Evolutionary conservation across 768 basidiomycete genomes (phyloP), one percentile per base, ranked within the genome.

Genomic region (Pholiota conissans): DNA sequence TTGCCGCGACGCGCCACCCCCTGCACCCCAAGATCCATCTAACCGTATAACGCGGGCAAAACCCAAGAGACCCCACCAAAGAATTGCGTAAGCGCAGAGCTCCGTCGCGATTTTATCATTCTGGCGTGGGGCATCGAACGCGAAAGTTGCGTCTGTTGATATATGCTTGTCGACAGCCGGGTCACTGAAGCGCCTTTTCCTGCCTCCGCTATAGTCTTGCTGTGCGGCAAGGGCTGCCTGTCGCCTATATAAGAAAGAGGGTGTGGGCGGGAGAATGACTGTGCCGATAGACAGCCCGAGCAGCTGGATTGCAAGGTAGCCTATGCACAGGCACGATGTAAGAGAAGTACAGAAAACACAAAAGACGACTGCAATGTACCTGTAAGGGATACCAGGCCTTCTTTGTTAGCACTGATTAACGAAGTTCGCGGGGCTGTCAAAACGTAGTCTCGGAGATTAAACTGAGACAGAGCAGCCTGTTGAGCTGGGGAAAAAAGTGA

Each of bases 291-390:
- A 86, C 18, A 95, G 74, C 7, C 95, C 96, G 22, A 97, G 78
- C 11, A 97, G 76, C 66, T 96, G 93, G 61, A 98, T 86, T 0
- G 95, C 82, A 16, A 98, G 79, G 71, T 98, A 98, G 3, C 97
- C 96, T 61, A 32, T 7, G 20, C 8, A 18, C 2, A 1, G n/a
- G 16, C 11, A 30, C n/a, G 22, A 14, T 22, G 20, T 20, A 1
- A 29, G 27, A 2, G 24, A 57, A 9, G 26, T 10, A 20, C 26
- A 6, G 35, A 28, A 13, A 35, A 35, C 5, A 39, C 3, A 7
- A 39, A 39, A 14, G 14, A 39, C 3, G 3, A 2, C 16, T 3
- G 42, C 4, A 0, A 45, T 72, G 56, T 54, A 89, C 91, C 93
- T 54, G 83, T 71, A 18, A 96, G 77, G 1, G 91, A 94, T 29